Evolutionary conservation across 1,284 basidiomycete genomes (phyloP), one percentile per base, ranked within the genome.

Genomic region (Apiotrichum sp.): DNA sequence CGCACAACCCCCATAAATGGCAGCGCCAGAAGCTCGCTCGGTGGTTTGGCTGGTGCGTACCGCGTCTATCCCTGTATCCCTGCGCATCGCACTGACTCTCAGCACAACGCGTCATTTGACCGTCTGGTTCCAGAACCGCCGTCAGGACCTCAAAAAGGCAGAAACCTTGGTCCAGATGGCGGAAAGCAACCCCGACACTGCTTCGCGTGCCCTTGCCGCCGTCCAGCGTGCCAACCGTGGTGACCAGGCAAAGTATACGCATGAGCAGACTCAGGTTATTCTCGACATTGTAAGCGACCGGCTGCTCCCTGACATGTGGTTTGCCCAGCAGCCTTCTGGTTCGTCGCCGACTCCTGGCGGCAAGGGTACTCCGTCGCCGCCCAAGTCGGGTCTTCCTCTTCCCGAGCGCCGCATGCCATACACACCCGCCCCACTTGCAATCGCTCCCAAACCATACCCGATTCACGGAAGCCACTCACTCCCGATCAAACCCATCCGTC

Each of bases 71-170:
- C n/a, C 10, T 41, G 40, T 41, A 41, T 16, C 40, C 40, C 40
- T 34, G 31, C 13, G 7, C 14, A n/a, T 33, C 29, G 36, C 36
- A 34, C 55, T 52, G 45, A 56, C 36, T 38, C 22, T 22, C 13
- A 61, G 60, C 49, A 62, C 61, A 9, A 62, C 61, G 29, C 57
- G 61, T 16, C 61, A 62, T 46, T 53, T 62, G 10, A 62, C 61
- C 6, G 61, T 62, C 36, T 62, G 61, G 61, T 62, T 62, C 61
- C 61, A 62, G 56, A 62, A 62, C 52, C 61, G 61, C 32, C 61
- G 61, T 41, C 61, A 62, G 46, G 61, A 62, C 50, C 55, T 62
- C 34, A 62, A 62, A 42, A 62, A 62, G 61, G 54, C 56, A 1
- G 59, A 61, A 49, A 61, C 54, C 9, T 46, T 58, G 6, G 53